Conservation (phyloP, 1,284 basidiomycete genomes). For the Marasmius fiardii region DNA sequence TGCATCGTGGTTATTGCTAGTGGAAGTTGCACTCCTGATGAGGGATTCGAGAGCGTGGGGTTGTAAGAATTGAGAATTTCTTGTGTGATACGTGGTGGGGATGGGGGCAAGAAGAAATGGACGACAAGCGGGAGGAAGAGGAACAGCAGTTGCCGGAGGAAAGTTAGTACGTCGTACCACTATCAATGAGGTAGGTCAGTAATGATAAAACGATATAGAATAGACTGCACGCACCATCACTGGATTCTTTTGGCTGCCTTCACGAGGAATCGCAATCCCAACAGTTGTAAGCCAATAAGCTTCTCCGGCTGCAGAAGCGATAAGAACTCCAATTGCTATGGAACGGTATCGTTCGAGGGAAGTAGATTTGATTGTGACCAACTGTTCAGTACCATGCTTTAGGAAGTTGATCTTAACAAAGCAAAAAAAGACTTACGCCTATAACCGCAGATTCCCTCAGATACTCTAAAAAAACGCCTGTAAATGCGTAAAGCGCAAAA, state of each 20-base stretch:
- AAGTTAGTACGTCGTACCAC: constrained; percentile 64
- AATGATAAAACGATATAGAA: not conserved
- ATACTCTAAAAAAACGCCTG: constrained; percentile 54
- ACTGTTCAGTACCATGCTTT: constrained; percentile 15
- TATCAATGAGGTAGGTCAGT: constrained; percentile 22
- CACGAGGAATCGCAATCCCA: constrained; percentile 40
- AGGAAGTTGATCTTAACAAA: not conserved
- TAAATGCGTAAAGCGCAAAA: constrained; percentile 55
- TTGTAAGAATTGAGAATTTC: constrained; percentile 25
- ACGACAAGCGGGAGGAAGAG: constrained; percentile 51
- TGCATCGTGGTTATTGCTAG: constrained; percentile 29
- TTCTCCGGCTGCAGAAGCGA: constrained; percentile 47
- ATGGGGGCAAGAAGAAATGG: constrained; percentile 37
- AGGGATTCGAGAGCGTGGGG: constrained; percentile 14
- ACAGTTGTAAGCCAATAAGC: constrained; percentile 48
- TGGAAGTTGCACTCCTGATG: constrained; percentile 8
- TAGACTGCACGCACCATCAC: constrained; percentile 48
- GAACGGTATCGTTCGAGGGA: constrained; percentile 44
- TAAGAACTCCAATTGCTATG: constrained; percentile 44
- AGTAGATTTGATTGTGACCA: constrained; percentile 30
- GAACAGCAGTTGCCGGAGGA: constrained; percentile 54
- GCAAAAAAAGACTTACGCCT: constrained; percentile 34
- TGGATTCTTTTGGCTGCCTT: constrained; percentile 24
- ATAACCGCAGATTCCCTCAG: constrained; percentile 52
- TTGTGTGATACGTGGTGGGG: constrained; percentile 37